These are phyloP conservation scores for Eimeria tenella DNA, from an alignment of 169 alveolate genomes.

Conservation along the genomic window DNA sequence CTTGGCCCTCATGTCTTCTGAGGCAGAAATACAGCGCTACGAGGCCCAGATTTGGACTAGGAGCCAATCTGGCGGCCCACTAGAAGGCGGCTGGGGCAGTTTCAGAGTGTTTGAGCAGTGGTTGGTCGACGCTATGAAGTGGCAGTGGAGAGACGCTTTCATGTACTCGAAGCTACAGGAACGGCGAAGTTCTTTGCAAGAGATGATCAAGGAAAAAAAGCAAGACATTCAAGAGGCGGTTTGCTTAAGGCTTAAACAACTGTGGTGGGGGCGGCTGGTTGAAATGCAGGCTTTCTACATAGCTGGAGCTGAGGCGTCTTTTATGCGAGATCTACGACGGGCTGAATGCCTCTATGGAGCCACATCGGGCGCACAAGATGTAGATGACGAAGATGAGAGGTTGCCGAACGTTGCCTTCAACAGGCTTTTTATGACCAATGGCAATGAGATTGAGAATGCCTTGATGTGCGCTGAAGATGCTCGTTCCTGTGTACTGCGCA, in stretches of 20 bases:
- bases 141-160: conserved; percentile 79
- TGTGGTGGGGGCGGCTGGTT: conserved; percentile 75
- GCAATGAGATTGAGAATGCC: conserved; percentile 53
- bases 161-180: conserved; percentile 33
- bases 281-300: conserved; percentile 23
- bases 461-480: conserved; percentile 65
- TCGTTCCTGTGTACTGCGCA: conserved; percentile 42
- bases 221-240: conserved; percentile 49
- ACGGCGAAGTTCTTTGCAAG: neutral
- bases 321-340: conserved; percentile 1
- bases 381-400: neutral
- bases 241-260: conserved; percentile 63
- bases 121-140: conserved; percentile 75
- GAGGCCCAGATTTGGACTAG: conserved; percentile 43
- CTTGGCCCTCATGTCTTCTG: conserved; percentile 34
- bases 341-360: conserved; percentile 5
- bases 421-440: neutral
- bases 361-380: neutral
- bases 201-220: conserved; percentile 2
- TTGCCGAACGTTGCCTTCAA: neutral
- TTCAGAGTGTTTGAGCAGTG: conserved; percentile 69
- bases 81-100: conserved; percentile 77
- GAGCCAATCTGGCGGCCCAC: neutral
- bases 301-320: neutral
- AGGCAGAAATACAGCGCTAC: conserved; percentile 47